These are phyloP conservation scores for Beauveria bassiana DNA, from an alignment of 2,329 filamentous ascomycete genomes.

Conservation along the genomic window DNA sequence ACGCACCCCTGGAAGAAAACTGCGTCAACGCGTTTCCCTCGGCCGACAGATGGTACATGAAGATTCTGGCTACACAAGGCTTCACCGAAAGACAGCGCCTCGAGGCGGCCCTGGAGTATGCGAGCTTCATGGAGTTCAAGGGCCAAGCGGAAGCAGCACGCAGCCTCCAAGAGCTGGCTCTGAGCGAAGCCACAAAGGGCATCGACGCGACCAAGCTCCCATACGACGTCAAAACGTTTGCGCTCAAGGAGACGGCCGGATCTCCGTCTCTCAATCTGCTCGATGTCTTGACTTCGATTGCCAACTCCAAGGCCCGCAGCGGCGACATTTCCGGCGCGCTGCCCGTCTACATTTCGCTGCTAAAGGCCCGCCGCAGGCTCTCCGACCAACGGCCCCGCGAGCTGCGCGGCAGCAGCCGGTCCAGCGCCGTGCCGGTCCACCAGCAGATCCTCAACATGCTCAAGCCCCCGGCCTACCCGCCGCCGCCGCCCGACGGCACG, in stretches of 20 bases:
- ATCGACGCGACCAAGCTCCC: constrained; percentile 31
- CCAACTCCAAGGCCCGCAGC: constrained; percentile 65
- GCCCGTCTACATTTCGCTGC: constrained; percentile 76
- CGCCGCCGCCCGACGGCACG: constrained; percentile 62
- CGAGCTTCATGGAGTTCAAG: constrained; percentile 78
- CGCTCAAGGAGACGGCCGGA: constrained; percentile 52
- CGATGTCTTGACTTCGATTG: constrained; percentile 66
- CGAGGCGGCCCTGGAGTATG: constrained; percentile 75
- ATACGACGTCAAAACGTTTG: constrained; percentile 54
- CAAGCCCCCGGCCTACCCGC: constrained; percentile 56
- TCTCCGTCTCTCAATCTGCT: constrained; percentile 67
- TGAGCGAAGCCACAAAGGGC: constrained; percentile 62
- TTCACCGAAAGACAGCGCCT: constrained; percentile 73
- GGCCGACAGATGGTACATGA: constrained; percentile 73
- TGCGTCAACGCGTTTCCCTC: constrained; percentile 60
- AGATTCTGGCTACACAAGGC: constrained; percentile 71
- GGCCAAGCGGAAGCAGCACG: constrained; percentile 55
- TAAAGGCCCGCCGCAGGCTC: constrained; percentile 65
- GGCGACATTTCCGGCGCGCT: constrained; percentile 63
- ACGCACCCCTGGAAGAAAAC: constrained; percentile 65
- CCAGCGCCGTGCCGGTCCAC: constrained; percentile 14
- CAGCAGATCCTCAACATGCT: constrained; percentile 20
- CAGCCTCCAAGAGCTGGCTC: constrained; percentile 66
- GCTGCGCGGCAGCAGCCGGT: background rate
- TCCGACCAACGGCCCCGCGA: constrained; percentile 27